Percentiles rank a stretch among this genome's conserved stretches.
phyloP scores from a whole-genome alignment of 1,284 basidiomycete species.

The Cryptococcus hybrid region DNA sequence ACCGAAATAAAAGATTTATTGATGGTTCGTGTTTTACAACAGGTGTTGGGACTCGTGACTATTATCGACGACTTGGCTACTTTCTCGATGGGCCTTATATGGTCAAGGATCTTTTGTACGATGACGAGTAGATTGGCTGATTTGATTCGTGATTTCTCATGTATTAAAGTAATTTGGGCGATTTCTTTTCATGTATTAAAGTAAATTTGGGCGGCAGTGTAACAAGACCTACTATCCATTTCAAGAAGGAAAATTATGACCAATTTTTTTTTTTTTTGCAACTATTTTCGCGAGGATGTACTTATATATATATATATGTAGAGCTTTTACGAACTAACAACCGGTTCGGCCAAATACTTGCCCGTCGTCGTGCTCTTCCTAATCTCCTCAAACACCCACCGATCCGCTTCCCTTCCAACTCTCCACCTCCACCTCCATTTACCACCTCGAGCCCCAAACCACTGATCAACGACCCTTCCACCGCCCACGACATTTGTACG shows the following conservation, averaged over 20 bases:
- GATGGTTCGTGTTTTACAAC: too few relatives aligned
- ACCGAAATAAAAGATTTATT: too few relatives aligned
- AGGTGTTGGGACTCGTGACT: slow-evolving; percentile 87
- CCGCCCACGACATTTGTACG: slow-evolving; percentile 51
- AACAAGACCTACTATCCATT: not conserved
- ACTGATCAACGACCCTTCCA: slow-evolving; percentile 47
- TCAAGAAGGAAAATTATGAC: too few relatives aligned
- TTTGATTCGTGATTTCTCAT: too few relatives aligned
- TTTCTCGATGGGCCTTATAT: slow-evolving; percentile 96
- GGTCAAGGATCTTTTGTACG: slow-evolving; percentile 64
- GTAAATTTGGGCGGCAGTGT: too few relatives aligned
- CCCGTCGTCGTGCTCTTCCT: slow-evolving; percentile 44
- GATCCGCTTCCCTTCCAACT: slow-evolving; percentile 12
- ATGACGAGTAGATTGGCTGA: slow-evolving; percentile 3
- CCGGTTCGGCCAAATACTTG: slow-evolving; percentile 47
- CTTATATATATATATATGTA: too few relatives aligned
- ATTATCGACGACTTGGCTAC: slow-evolving; percentile 90
- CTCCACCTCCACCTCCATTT: slow-evolving; percentile 31
- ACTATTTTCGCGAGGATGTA: not conserved
- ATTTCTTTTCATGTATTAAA: too few relatives aligned
- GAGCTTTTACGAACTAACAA: not conserved
- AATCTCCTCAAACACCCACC: slow-evolving; percentile 37
- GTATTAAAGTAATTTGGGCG: too few relatives aligned
- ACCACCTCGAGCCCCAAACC: slow-evolving; percentile 48
- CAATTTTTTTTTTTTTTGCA: not conserved